Base-by-base conservation (phyloP, 2,329 filamentous ascomycete genomes). In the Graphilbum ipis-grandicollis region DNA sequence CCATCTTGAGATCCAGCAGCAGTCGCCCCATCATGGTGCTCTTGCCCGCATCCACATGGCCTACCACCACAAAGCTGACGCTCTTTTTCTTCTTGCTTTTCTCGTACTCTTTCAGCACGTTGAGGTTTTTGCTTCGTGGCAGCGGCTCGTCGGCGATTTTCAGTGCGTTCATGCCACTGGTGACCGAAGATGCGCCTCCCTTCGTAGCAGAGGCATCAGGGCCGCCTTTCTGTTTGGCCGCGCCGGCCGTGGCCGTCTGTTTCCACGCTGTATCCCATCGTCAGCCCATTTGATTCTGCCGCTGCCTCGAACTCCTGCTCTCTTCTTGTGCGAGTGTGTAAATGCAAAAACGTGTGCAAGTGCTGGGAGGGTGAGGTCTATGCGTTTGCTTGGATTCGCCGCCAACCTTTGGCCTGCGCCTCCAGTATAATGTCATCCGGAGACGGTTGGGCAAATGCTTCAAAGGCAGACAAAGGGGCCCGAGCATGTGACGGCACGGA, bases 1-100 rank as follows among this genome's bases (percentile, higher is more conserved):
- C 75, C 19, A 86, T 80, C 41, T 86, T 80, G 30, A 93, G 68
- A 48, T 98, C 90, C 31, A 88, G 75, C 5, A 98, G 62, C 21
- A 98, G 57, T n/a, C 90, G 75, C 1, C 88, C 90, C 88, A 98
- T 96, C 28, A 98, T 67, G 6, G 90, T 98, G 53, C 85, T 94
- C 57, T 98, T 98, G 36, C 90, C 90, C 36, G 92, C 88, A 55
- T 98, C 90, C 38, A 98, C 90, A 53, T 98, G 90, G 13, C 90
- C 85, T 47, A 93, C 85, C 25, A 94, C 86, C 8, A 93, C 85
- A 56, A 94, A 93, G 52, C 84, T 93, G 31, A 81, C 79, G 37
- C 74, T 78, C 46, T 78, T 80, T 57, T 94, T 96, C 46, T 68
- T 67, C 37, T 75, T 70, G 36, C 73, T 69, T 44, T 77, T 84